These are phyloP conservation scores for Pontederia paniculata DNA, from an alignment of 176 grass and related monocot genomes.

Conservation along the genomic window DNA sequence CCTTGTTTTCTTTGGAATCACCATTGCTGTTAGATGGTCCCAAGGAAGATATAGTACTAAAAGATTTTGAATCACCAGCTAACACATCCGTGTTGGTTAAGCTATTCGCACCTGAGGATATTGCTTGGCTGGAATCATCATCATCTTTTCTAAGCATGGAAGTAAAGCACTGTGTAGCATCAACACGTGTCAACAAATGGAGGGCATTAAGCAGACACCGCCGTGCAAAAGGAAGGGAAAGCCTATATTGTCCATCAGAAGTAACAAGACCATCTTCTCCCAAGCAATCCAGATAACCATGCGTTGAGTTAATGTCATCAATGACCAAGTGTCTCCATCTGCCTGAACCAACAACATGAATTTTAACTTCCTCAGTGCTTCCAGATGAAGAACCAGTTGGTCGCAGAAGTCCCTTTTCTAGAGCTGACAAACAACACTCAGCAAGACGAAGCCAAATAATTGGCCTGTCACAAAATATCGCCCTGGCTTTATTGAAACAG, in stretches of 20 bases:
- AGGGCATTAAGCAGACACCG: conserved; percentile 65
- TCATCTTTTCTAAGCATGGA: neutral
- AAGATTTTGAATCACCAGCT: conserved; percentile 35
- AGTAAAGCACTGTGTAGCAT: conserved; percentile 12
- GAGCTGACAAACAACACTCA: conserved; percentile 63
- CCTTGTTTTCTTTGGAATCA: conserved; percentile 32
- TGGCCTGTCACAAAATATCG: conserved; percentile 41
- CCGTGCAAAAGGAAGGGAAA: conserved; percentile 59
- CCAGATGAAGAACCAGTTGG: conserved; percentile 26
- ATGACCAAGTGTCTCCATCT: conserved; percentile 58
- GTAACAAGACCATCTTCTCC: conserved; percentile 13
- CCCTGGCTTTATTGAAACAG: conserved; percentile 59
- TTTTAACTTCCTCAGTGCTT: conserved; percentile 38
- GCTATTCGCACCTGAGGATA: conserved; percentile 25
- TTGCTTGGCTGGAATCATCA: conserved; percentile 28
- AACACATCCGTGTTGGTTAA: conserved; percentile 29
- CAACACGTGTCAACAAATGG: conserved; percentile 38
- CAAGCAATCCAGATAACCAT: conserved; percentile 21
- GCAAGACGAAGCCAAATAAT: conserved; percentile 91
- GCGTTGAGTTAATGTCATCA: conserved; percentile 21
- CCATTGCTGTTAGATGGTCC: conserved; percentile 32
- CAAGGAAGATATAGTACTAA: conserved; percentile 15
- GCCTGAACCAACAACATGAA: conserved; percentile 64
- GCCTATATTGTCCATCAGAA: conserved; percentile 25
- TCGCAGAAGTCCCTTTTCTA: conserved; percentile 53